Evolutionary conservation across 2,329 filamentous ascomycete genomes (phyloP), one percentile per base, ranked within the genome.

Genomic region (Orbilia blumenaviensis): DNA sequence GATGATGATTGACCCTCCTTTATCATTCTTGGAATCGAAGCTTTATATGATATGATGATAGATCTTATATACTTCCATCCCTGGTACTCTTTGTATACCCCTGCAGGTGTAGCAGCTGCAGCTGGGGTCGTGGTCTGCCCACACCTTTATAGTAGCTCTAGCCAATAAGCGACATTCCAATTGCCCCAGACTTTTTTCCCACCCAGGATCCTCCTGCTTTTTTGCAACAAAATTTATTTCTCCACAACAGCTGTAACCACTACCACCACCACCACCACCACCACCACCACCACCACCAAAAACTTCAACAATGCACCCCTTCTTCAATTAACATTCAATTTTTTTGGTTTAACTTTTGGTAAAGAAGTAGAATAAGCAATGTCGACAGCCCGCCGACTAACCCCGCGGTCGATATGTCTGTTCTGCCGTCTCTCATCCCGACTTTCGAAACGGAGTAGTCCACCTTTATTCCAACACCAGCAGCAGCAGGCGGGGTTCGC

Each of bases 371-470:
- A 21, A n/a, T 21, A 8, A 8, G 21, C 27, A 25, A 75, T 75
- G 71, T 68, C 63, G 71, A 75, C 71, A 0, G 71, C 71, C 34
- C 54, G 71, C 25, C 63, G 71, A 12, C 42, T 75, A 14, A 68
- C 63, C 3, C 71, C 63, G 12, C 63, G 63, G 29, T 67, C 61
- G 44, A 56, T 75, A 62, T 75, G 71, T 44, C 34, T 75, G n/a
- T 75, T 75, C 58, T 75, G 71, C 14, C 71, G 63, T 21, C 71
- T 68, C 18, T 67, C 62, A 29, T 63, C 62, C 1, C 54, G 54
- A 1, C 48, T 75, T 14, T 41, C 68, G 10, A 73, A 66, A 27
- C 21, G 18, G 14, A 46, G 44, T 50, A 58, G 7, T 36, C 48
- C 29, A 42, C 38, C 7, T 21, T 18, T 48, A 23, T 48, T 25